Conservation (phyloP, 257 asterid genomes). For the Ligustrum vulgare region DNA sequence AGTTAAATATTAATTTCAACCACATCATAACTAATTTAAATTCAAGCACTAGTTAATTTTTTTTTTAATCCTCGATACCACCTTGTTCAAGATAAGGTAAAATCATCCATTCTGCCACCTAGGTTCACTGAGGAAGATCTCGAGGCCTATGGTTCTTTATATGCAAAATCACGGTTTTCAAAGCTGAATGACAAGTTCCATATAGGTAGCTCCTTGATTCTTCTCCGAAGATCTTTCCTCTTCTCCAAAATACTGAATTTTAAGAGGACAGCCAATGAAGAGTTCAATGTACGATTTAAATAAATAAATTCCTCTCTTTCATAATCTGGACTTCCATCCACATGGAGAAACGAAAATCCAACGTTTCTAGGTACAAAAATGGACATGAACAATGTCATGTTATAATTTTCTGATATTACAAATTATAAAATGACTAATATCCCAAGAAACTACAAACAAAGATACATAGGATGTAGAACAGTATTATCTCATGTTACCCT, state of each 20-base stretch:
- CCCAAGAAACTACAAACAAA: not conserved
- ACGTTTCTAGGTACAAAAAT: not conserved
- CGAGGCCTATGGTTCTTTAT: constrained; percentile 46
- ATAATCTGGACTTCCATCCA: not conserved
- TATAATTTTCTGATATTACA: not conserved
- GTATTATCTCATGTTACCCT: constrained; percentile 68
- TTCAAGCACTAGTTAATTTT: too few species aligned
- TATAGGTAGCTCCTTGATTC: constrained; percentile 42
- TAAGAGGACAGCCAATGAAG: not conserved
- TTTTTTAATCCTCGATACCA: too few species aligned
- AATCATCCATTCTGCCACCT: constrained; percentile 48
- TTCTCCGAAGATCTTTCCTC: not conserved
- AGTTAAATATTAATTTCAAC: too few species aligned
- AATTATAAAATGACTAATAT: not conserved
- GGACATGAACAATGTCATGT: not conserved
- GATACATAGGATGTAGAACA: not conserved
- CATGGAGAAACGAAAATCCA: not conserved
- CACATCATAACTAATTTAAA: too few species aligned
- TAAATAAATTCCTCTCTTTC: not conserved
- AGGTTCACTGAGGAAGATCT: constrained; percentile 66
- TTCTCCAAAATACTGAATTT: not conserved
- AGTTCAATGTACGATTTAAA: constrained; percentile 1
- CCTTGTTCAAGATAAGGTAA: constrained; percentile 24
- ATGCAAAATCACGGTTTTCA: constrained; percentile 61
- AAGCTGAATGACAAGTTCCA: constrained; percentile 58